Conservation (phyloP, 768 basidiomycete genomes). For the Macrolepiota dolichaula region DNA sequence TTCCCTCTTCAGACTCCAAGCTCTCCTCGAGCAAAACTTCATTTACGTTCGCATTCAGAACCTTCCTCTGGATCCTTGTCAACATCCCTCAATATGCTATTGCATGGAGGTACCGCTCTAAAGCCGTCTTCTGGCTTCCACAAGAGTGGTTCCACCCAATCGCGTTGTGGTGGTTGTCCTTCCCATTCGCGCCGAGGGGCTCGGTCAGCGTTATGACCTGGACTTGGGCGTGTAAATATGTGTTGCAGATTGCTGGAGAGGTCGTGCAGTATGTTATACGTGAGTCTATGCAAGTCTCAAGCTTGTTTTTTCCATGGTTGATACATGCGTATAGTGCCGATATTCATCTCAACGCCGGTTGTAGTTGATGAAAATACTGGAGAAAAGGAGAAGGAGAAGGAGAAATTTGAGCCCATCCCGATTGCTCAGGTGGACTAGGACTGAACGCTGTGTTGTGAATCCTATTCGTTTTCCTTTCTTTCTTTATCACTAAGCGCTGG, state of each 20-base stretch:
- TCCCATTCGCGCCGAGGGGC: constrained; percentile 90
- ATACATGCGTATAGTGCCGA: background rate
- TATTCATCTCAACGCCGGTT: background rate
- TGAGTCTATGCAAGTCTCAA: background rate
- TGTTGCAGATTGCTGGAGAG: constrained; percentile 69
- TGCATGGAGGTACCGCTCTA: constrained; percentile 87
- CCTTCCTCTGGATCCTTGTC: constrained; percentile 78
- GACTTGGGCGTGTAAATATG: constrained; percentile 91
- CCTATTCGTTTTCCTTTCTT: background rate
- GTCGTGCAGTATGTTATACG: constrained; percentile 2
- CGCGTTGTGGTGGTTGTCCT: constrained; percentile 79
- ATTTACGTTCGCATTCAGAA: constrained; percentile 71
- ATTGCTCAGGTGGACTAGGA: constrained; percentile 6
- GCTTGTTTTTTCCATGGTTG: background rate
- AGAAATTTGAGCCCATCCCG: constrained; percentile 2
- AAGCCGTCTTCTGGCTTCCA: constrained; percentile 94
- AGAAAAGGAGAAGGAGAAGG: constrained; percentile 3
- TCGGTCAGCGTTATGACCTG: constrained; percentile 92
- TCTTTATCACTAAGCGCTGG: constrained; percentile 1
- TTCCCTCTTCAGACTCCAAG: constrained; percentile 53
- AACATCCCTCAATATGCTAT: constrained; percentile 81
- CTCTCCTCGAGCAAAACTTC: constrained; percentile 54
- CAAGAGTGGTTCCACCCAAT: constrained; percentile 82
- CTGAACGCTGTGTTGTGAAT: background rate
- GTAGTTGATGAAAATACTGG: background rate